Evolutionary conservation across 768 basidiomycete genomes (phyloP).

Genomic region (Russula brevipes): DNA sequence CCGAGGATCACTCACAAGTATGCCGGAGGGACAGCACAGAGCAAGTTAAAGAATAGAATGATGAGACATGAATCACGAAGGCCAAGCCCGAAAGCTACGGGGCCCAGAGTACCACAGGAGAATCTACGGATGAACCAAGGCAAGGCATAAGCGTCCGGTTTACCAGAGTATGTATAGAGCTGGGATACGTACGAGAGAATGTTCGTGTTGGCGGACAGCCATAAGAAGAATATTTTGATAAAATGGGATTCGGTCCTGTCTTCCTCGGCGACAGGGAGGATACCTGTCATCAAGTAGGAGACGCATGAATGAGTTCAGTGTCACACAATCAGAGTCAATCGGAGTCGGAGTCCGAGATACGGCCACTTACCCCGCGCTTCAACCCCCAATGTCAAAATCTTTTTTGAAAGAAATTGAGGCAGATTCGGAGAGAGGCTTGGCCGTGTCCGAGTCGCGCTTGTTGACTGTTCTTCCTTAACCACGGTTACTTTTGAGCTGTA

Average conservation of each 20-base stretch:
- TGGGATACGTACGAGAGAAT: conserved; percentile 35
- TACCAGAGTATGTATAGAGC: not conserved
- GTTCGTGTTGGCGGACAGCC: conserved; percentile 39
- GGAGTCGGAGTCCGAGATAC: too few species aligned
- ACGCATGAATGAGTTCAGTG: too few species aligned
- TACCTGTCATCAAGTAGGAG: conserved; percentile 26
- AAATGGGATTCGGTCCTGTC: conserved; percentile 37
- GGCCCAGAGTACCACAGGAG: conserved; percentile 45
- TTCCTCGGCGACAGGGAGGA: conserved; percentile 34
- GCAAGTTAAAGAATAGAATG: conserved; percentile 43
- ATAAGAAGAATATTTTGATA: conserved; percentile 40
- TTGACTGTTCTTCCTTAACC: not conserved
- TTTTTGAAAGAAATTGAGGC: conserved; percentile 12
- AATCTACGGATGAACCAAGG: conserved; percentile 31
- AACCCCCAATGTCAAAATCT: conserved; percentile 31
- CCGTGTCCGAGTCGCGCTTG: not conserved
- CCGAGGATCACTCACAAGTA: conserved; percentile 36
- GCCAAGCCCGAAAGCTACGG: conserved; percentile 40
- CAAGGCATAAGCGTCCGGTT: not conserved
- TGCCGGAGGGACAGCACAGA: conserved; percentile 39
- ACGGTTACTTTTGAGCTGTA: not conserved
- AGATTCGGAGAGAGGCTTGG: not conserved
- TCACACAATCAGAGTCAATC: too few species aligned
- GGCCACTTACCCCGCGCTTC: too few species aligned
- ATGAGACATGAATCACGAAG: conserved; percentile 42